Evolutionary conservation across 2,329 filamentous ascomycete genomes (phyloP).

Genomic region (Colletotrichum spaethianum): DNA sequence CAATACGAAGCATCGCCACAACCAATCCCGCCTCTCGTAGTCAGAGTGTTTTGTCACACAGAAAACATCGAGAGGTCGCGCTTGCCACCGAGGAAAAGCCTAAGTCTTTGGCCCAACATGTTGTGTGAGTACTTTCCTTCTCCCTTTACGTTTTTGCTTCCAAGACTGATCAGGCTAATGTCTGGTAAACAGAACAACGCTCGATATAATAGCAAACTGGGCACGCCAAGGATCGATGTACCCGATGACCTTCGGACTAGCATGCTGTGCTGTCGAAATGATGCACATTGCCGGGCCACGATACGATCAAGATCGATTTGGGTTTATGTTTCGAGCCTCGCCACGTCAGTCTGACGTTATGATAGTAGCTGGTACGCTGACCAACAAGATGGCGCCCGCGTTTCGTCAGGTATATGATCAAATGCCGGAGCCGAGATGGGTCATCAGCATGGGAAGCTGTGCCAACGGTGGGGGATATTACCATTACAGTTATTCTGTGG

Average conservation of each 20-base stretch:
- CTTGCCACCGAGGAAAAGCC: neutral
- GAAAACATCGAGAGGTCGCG: neutral
- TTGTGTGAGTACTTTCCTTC: neutral
- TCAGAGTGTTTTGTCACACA: neutral
- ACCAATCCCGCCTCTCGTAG: neutral
- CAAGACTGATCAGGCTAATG: neutral
- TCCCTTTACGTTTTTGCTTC: neutral
- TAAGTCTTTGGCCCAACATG: neutral
- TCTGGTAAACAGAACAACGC: slow-evolving; percentile 71
- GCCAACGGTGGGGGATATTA: slow-evolving; percentile 90
- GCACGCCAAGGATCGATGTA: slow-evolving; percentile 86
- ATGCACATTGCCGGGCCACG: slow-evolving; percentile 93
- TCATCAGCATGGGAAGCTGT: slow-evolving; percentile 86
- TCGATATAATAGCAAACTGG: slow-evolving; percentile 88
- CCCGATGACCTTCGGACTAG: slow-evolving; percentile 90
- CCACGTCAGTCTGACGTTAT: slow-evolving; percentile 92
- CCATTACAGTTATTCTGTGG: slow-evolving; percentile 84
- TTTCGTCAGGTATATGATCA: slow-evolving; percentile 94
- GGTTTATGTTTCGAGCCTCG: slow-evolving; percentile 91
- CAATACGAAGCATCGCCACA: neutral
- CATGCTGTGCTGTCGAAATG: slow-evolving; percentile 93
- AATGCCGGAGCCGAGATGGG: slow-evolving; percentile 94
- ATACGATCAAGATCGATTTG: slow-evolving; percentile 90
- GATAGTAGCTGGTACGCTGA: slow-evolving; percentile 93
- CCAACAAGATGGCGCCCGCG: slow-evolving; percentile 96